A percentile compares a stretch with the other conserved stretches of the same genome.
Conservation (phyloP, 179 eudicot species). For the Drosera spatulata region DNA sequence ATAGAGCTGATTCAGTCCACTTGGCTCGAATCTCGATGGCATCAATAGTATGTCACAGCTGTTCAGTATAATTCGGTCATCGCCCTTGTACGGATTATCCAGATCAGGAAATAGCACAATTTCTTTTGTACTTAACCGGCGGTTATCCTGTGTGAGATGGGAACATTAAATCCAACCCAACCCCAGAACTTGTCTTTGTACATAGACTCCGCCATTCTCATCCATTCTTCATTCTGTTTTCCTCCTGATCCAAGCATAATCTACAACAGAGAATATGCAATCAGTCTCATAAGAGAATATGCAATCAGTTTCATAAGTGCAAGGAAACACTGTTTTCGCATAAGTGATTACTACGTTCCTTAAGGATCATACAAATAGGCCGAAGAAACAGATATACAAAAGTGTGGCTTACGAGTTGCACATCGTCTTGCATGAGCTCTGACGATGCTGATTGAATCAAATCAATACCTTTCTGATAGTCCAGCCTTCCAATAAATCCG, state of each 20-base stretch:
- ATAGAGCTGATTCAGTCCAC: slow-evolving; percentile 92
- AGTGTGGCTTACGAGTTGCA: slow-evolving; percentile 72
- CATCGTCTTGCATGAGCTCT: slow-evolving; percentile 76
- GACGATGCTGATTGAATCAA: slow-evolving; percentile 82
- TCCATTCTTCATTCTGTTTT: slow-evolving; percentile 77
- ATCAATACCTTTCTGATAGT: slow-evolving; percentile 86
- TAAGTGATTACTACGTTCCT: no score
- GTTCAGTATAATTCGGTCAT: slow-evolving; percentile 54
- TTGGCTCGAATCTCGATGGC: slow-evolving; percentile 98
- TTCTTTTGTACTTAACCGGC: slow-evolving; percentile 79
- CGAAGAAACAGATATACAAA: background rate
- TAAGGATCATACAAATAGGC: no score
- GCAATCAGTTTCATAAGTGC: no score
- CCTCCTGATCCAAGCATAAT: slow-evolving; percentile 97
- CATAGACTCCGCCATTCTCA: slow-evolving; percentile 57
- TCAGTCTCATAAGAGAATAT: no score
- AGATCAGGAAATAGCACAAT: slow-evolving; percentile 62
- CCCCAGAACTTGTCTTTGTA: slow-evolving; percentile 74
- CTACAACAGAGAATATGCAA: slow-evolving; percentile 19
- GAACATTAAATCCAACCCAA: slow-evolving; percentile 98
- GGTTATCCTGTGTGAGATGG: slow-evolving; percentile 87
- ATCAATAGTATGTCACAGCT: slow-evolving; percentile 81
- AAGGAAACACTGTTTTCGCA: no score
- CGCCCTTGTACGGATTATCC: slow-evolving; percentile 84
- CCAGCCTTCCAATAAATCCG: slow-evolving; percentile 90